Evolutionary conservation across 495 filamentous ascomycete genomes (phyloP), one percentile per base, ranked within the genome.

Genomic region (Aspergillus nanangensis): DNA sequence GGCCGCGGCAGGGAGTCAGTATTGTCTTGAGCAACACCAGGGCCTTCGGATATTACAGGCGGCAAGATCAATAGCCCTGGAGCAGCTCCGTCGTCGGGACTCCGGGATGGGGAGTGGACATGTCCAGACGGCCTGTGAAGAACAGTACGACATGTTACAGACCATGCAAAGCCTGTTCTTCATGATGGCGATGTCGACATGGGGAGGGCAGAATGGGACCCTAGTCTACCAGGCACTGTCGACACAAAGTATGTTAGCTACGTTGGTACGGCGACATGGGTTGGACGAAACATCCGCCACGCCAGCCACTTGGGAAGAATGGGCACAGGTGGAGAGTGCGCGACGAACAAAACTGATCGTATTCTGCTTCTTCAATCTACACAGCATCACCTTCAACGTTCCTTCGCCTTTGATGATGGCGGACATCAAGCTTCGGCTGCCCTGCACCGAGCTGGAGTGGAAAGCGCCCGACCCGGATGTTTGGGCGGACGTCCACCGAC

Each of bases 11-110:
- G 57, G 57, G 4, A 18, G 51, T 24, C 37, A 45, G 17, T 55
- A 58, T 17, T 62, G 77, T 2, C 78, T 79, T 39, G 77, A 81
- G 42, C 72, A 66, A 19, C 63, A 72, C 29, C 61, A 70, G 24
- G 77, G 73, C 2, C 70, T 77, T 47, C 69, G 74, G 10, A 54
- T 83, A 8, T 82, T 77, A 69, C 76, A 78, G 45, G 75, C 76
- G 0, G 74, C 78, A 1, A 78, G 72, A 40, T 63, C 76, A 0
- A 23, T 45, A 5, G 32, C 32, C 1, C 17, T 37, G 19, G 19
- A 45, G n/a, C 32, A 38, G 27, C 19, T 43, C 3, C 24, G 27
- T 8, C 24, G 8, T 3, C 41, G 41, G 5, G 41, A 43, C 23
- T 13, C 13, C 13, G 27, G 13, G 13, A 31, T n/a, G n/a, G n/a